Conservation (phyloP, 306 rosid species). For the Senna siamea region DNA sequence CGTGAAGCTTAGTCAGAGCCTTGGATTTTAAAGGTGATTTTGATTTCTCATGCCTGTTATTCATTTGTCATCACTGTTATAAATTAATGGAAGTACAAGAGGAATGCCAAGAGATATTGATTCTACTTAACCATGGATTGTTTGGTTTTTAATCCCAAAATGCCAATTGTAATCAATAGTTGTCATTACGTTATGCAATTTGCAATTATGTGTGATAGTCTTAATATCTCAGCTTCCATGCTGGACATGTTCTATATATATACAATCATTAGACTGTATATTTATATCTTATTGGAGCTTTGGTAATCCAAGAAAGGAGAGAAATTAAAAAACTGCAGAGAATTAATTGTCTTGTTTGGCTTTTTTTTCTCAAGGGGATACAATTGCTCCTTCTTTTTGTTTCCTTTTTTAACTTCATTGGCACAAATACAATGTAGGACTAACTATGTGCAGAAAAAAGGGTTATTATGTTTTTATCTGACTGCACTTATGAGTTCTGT, state of each 20-base stretch:
- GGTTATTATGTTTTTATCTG: no score
- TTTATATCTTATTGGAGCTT: not conserved
- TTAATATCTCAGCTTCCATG: not conserved
- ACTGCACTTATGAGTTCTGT: constrained; percentile 33
- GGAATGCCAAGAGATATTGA: constrained; percentile 10
- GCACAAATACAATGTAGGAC: constrained; percentile 25
- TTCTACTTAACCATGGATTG: constrained; percentile 20
- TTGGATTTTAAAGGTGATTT: constrained; percentile 9
- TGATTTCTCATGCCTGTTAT: constrained; percentile 23
- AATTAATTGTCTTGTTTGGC: constrained; percentile 31
- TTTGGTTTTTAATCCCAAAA: constrained; percentile 9
- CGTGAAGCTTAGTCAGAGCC: constrained; percentile 10
- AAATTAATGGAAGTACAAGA: constrained; percentile 20
- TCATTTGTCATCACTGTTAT: constrained; percentile 29
- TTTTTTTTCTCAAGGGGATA: constrained; percentile 13
- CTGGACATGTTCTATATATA: constrained; percentile 7
- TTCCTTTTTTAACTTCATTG: constrained; percentile 18
- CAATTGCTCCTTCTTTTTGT: not conserved
- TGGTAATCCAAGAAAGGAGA: constrained; percentile 30
- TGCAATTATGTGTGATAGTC: constrained; percentile 20
- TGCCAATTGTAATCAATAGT: not conserved
- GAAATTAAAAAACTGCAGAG: constrained; percentile 7
- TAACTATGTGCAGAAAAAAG: constrained; percentile 28
- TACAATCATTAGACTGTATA: not conserved
- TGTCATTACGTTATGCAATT: constrained; percentile 30